Evolutionary conservation across 805 yeast species (phyloP), one percentile per base, ranked within the genome.

Genomic region (Yamadazyma nakazawae): DNA sequence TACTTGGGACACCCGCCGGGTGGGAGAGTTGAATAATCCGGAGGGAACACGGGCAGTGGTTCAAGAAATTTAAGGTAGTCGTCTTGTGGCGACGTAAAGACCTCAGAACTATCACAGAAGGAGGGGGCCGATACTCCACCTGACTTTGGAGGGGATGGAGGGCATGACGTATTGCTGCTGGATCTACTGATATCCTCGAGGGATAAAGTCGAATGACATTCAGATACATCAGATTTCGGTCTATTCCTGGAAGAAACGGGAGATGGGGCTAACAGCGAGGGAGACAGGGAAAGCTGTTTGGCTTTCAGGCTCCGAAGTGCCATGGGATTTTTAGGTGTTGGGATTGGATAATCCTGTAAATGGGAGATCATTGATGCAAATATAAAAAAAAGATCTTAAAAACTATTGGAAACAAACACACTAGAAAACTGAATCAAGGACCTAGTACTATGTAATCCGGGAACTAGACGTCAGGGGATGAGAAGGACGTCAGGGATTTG

Each of bases 1-100:
- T 54, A 71, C 46, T 59, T 58, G 14, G 76, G 76, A 48, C 74
- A 70, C 2, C 76, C 76, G 3, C 76, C 76, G 0, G 76, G 76
- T 2, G 75, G 70, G 16, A 72, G 53, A 2, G 64, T 55, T 26
- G 54, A 57, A 46, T 72, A 72, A 2, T 42, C 39, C 2, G 77
- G 77, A 0, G 77, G 74, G 3, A n/a, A 41, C 3, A 65, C 70
- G 1, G 75, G 74, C 10, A 28, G 18, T 2, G 76, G 75, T 34
- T 72, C 76, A 25, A 72, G 54, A 38, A 70, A 56, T 31, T 49
- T 57, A 28, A 72, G 61, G 37, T 45, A 61, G 5, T 58, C 63
- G 36, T 57, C 57, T 18, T 59, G 60, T 5, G 50, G 40, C 13
- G 39, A 35, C 8, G 31, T 8, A 19, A 40, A 31, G 3, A 7